Conservation (phyloP, 2,329 filamentous ascomycete genomes). For the Penicillium sp. region DNA sequence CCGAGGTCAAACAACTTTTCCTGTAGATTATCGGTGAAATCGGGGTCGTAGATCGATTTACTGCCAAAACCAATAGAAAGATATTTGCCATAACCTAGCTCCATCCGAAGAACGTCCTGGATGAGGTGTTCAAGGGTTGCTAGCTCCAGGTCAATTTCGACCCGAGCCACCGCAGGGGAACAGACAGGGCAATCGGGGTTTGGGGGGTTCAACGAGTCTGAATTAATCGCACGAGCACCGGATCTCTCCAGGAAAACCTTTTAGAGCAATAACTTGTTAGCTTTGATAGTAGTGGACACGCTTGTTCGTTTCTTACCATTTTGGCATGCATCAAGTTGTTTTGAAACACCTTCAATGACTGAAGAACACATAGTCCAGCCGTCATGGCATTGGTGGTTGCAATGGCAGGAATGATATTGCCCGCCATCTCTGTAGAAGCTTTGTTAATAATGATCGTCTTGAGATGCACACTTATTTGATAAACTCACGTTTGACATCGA, state of each 20-base stretch:
- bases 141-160: slow-evolving; percentile 66
- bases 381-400: slow-evolving; percentile 98
- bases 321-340: slow-evolving; percentile 69
- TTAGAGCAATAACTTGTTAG: not conserved
- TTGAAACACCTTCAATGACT: slow-evolving; percentile 86
- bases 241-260: slow-evolving; percentile 75
- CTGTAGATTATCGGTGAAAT: slow-evolving; percentile 79
- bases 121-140: slow-evolving; percentile 80
- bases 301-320: slow-evolving; percentile 56
- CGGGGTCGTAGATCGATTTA: slow-evolving; percentile 82
- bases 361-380: slow-evolving; percentile 84
- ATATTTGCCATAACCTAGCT: slow-evolving; percentile 78
- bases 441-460: not conserved
- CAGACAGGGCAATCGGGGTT: slow-evolving; percentile 85
- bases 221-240: slow-evolving; percentile 59
- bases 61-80: slow-evolving; percentile 73
- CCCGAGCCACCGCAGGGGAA: slow-evolving; percentile 66
- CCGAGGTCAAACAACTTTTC: slow-evolving; percentile 79
- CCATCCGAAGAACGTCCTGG: slow-evolving; percentile 65
- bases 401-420: slow-evolving; percentile 98
- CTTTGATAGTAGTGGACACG: not conserved
- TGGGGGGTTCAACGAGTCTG: slow-evolving; percentile 59
- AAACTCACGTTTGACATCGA: slow-evolving; percentile 77
- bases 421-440: slow-evolving; percentile 74
- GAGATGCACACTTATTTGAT: not conserved